Conservation (phyloP, 306 rosid genomes). For the Begonia loranthoides region DNA sequence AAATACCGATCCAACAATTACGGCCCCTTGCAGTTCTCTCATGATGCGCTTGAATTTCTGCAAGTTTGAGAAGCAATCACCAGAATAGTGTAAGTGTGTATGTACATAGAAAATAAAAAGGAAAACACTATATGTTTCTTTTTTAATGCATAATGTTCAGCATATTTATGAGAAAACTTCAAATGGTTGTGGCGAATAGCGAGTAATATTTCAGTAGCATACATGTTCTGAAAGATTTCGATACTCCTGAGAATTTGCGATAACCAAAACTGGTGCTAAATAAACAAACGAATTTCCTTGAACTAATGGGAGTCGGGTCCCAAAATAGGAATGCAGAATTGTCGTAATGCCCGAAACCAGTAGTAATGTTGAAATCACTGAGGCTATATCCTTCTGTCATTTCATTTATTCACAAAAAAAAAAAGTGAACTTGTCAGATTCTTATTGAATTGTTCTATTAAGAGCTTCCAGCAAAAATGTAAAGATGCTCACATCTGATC, state of each 20-base stretch:
- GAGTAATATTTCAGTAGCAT: slow-evolving; percentile 19
- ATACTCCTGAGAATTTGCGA: slow-evolving; percentile 69
- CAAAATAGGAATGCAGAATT: slow-evolving; percentile 67
- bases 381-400: slow-evolving; percentile 76
- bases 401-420: neutral
- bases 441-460: no score
- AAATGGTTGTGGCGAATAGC: no score
- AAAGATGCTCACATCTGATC: slow-evolving; percentile 60
- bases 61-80: slow-evolving; percentile 14
- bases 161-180: no score
- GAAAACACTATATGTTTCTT: slow-evolving; percentile 5
- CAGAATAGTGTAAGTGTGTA: neutral
- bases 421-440: no score
- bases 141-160: neutral
- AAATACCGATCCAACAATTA: slow-evolving; percentile 77
- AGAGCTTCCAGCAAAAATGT: slow-evolving; percentile 8
- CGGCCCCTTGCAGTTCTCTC: slow-evolving; percentile 97
- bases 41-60: slow-evolving; percentile 95
- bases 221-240: slow-evolving; percentile 78
- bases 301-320: slow-evolving; percentile 86
- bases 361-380: slow-evolving; percentile 76
- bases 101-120: no score
- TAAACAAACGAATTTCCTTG: slow-evolving; percentile 96
- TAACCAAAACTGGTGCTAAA: slow-evolving; percentile 77
- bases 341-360: slow-evolving; percentile 84